Evolutionary conservation across 192 early-diverging fungal genomes (phyloP).

Genomic region (Coemansia sp.): DNA sequence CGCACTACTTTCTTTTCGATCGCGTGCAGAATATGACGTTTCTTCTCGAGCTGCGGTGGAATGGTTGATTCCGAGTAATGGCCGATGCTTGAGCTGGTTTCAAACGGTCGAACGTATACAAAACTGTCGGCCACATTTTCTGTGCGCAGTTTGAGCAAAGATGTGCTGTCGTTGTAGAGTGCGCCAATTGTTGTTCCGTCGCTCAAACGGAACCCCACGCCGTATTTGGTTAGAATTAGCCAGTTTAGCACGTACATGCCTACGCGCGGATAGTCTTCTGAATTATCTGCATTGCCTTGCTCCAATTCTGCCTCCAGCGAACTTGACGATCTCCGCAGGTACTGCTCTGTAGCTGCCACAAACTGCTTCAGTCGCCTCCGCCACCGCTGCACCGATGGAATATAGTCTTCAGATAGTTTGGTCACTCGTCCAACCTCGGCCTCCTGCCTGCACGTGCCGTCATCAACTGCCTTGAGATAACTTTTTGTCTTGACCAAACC

Average conservation of each 20-base stretch:
- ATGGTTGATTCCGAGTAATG: constrained; percentile 26
- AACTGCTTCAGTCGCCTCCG: constrained; percentile 34
- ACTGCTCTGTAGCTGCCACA: constrained; percentile 21
- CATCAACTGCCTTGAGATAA: no score
- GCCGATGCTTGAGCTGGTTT: constrained; percentile 42
- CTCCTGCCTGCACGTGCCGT: no score
- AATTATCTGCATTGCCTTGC: background rate
- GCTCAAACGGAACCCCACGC: constrained; percentile 83
- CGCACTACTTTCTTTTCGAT: constrained; percentile 34
- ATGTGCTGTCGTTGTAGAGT: constrained; percentile 87
- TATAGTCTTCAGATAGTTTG: constrained; percentile 45
- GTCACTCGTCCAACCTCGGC: constrained; percentile 45
- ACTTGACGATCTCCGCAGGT: constrained; percentile 23
- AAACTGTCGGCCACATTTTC: constrained; percentile 9
- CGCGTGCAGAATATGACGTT: constrained; percentile 28
- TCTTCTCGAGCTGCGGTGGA: constrained; percentile 43
- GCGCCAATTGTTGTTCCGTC: constrained; percentile 78
- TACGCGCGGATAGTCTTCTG: constrained; percentile 25
- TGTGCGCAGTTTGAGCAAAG: constrained; percentile 46
- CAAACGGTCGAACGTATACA: constrained; percentile 42
- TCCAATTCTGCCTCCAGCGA: constrained; percentile 24
- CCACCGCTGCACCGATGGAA: constrained; percentile 44
- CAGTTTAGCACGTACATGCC: constrained; percentile 83
- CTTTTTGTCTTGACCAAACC: no score
- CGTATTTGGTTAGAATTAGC: constrained; percentile 84